Base-by-base conservation (phyloP, 192 early-diverging fungal genomes). In the Backusella mclennaniae region DNA sequence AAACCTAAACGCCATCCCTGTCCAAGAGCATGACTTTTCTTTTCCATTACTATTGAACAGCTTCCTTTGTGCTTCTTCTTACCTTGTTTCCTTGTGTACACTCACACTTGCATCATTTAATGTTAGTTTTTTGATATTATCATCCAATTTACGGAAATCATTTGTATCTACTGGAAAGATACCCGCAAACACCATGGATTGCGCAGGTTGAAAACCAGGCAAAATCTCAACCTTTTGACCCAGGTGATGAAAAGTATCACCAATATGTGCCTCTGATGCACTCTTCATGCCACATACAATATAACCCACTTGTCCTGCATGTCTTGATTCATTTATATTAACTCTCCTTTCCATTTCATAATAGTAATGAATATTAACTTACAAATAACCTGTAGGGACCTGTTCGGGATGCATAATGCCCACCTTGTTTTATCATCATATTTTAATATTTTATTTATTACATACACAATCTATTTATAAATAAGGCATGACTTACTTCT, bases 1-100 rank as follows among this genome's bases (percentile, higher is more conserved):
- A 99, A 99, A 11, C 97, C 97, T 23, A 99, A 83, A 2, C 97
- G 89, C 90, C 96, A 99, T 4, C 97, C 97, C 83, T 99, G 97
- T 3, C 97, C 97, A 31, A 99, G 76, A 26, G 96, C 95, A 21
- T 80, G 88, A 77, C 93, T 80, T 35, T 17, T 35, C 35, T 67
- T 35, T 9, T 33, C 36, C 7, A 7, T 41, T 29, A 53, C 9
- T 19, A 52, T 52, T 36, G 6, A 67, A 66, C 33, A 33, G 35
- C 15, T 33, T 33, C 33, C 33, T 33, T 33, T 33, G 0, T 33
- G 3, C 33, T 33, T 33, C 31, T 1, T 31, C 23, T 8, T 71
- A 81, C 83, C 83, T 90, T 6, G 93, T 95, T 74, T 95, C 94
- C 73, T 94, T 94, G 73, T 93, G 90, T 1, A 99, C 92, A 66